A percentile compares a stretch with the other conserved stretches of the same genome.
Conservation (phyloP, 495 filamentous ascomycete genomes). For the Lepidopterella palustris region DNA sequence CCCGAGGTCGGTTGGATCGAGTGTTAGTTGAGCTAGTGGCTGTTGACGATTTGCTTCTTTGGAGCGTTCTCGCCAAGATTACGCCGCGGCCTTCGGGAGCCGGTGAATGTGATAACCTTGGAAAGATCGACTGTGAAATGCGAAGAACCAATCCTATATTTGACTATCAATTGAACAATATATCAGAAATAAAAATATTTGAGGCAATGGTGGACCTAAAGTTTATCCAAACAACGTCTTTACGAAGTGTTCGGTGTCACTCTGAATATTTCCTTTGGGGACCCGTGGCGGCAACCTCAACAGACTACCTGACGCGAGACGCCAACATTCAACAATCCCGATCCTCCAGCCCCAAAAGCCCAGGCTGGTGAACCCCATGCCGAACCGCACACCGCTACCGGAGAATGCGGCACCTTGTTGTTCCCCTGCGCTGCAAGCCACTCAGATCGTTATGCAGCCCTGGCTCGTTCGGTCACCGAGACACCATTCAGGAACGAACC, state of each 20-base stretch:
- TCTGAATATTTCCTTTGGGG: too few relatives aligned
- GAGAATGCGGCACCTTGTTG: neutral
- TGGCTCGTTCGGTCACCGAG: neutral
- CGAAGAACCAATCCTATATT: neutral
- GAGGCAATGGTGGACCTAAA: too few relatives aligned
- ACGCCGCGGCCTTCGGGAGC: neutral
- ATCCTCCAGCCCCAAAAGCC: neutral
- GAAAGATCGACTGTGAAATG: neutral
- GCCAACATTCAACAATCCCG: neutral
- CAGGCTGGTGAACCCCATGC: neutral
- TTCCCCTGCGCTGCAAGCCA: neutral
- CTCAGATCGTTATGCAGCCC: neutral
- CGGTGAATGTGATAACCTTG: neutral
- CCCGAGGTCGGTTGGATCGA: neutral
- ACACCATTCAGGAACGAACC: neutral
- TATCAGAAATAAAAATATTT: too few relatives aligned
- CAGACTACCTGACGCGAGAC: too few relatives aligned
- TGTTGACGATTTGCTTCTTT: constrained; percentile 1
- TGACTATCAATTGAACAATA: too few relatives aligned
- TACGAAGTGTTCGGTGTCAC: too few relatives aligned
- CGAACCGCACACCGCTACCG: neutral
- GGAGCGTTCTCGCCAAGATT: neutral
- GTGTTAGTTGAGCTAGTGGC: neutral
- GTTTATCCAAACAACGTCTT: too few relatives aligned
- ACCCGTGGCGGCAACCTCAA: too few relatives aligned